These are phyloP conservation scores for Colletotrichum truncatum DNA, from an alignment of 2,329 filamentous ascomycete species.

Conservation along the genomic window DNA sequence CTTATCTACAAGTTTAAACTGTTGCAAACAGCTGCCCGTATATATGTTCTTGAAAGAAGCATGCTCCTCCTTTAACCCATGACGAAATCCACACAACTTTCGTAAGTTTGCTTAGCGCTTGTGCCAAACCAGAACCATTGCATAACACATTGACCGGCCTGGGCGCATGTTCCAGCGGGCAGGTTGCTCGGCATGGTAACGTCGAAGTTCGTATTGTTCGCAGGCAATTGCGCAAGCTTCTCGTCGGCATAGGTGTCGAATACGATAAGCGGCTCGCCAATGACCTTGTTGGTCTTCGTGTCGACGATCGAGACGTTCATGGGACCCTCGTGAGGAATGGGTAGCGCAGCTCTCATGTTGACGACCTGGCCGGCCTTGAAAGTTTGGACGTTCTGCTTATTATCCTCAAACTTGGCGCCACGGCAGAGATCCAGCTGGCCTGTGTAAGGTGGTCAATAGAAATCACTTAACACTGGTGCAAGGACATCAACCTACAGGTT, in stretches of 20 bases:
- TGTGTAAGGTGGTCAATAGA: neutral
- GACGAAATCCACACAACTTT: conserved; percentile 48
- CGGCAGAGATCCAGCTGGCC: conserved; percentile 53
- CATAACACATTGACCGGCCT: conserved; percentile 45
- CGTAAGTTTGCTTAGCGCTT: conserved; percentile 47
- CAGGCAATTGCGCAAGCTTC: conserved; percentile 41
- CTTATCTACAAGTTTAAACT: conserved; percentile 6
- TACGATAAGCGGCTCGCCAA: conserved; percentile 61
- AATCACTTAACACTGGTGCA: neutral
- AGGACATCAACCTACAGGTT: conserved; percentile 36
- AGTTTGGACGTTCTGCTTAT: conserved; percentile 50
- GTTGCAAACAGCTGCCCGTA: neutral
- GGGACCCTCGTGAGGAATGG: conserved; percentile 55
- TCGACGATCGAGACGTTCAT: conserved; percentile 68
- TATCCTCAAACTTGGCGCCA: conserved; percentile 56
- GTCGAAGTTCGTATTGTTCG: conserved; percentile 55
- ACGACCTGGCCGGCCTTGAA: conserved; percentile 53
- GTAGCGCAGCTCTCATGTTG: conserved; percentile 48
- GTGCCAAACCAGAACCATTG: conserved; percentile 57
- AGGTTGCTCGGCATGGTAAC: conserved; percentile 45
- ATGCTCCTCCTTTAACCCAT: conserved; percentile 2
- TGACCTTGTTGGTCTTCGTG: conserved; percentile 58
- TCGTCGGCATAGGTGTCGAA: conserved; percentile 65
- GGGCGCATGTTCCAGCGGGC: conserved; percentile 38
- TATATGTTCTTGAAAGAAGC: neutral